Conservation (phyloP, 2,329 filamentous ascomycete species). For the Sporothrix schenckii region DNA sequence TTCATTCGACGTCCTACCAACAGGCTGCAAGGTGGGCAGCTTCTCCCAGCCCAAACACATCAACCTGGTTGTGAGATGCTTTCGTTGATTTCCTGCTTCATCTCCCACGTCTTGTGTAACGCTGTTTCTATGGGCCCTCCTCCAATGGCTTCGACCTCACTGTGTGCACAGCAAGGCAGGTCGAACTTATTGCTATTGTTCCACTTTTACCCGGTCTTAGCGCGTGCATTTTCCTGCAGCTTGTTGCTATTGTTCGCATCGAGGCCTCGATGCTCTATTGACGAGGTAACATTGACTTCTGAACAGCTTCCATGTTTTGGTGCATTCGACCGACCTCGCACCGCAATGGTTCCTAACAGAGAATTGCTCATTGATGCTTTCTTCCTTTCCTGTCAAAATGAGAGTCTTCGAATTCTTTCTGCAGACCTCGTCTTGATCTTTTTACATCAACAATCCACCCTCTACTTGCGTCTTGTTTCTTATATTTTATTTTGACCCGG, state of each 20-base stretch:
- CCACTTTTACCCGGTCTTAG: constrained; percentile 28
- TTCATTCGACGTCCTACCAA: neutral
- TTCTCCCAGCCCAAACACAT: neutral
- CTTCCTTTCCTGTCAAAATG: neutral
- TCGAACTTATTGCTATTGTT: constrained; percentile 26
- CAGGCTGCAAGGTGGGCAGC: neutral
- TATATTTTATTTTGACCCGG: neutral
- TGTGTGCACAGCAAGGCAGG: neutral
- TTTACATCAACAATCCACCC: neutral
- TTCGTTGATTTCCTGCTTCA: neutral
- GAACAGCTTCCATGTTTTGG: constrained; percentile 23
- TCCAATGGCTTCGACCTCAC: neutral
- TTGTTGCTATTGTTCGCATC: constrained; percentile 28
- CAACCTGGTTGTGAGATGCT: neutral
- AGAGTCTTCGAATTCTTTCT: neutral
- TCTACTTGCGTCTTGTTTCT: neutral
- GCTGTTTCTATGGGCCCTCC: neutral
- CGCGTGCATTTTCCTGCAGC: neutral
- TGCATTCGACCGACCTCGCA: neutral
- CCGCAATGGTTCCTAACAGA: neutral
- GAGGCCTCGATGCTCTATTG: constrained; percentile 24
- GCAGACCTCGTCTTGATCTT: neutral
- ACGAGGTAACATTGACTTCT: neutral
- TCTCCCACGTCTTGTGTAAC: neutral
- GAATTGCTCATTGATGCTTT: neutral